phyloP scores from a whole-genome alignment of 2,329 filamentous ascomycete species.

The Lachnellula occidentalis region DNA sequence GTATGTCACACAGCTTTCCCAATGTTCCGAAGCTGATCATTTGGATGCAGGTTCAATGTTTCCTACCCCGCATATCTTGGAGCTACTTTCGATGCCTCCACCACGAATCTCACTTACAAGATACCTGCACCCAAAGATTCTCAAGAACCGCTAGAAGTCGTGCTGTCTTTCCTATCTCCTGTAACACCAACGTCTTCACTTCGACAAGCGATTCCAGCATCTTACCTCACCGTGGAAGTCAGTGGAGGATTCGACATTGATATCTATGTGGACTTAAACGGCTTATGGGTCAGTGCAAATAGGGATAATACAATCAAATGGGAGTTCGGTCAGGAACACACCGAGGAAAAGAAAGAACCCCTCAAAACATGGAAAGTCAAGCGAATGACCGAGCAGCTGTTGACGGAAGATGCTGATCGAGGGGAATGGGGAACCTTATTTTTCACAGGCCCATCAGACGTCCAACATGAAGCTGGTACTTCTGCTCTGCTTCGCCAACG shows the following conservation, averaged over 20 bases:
- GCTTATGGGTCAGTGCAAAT: constrained; percentile 78
- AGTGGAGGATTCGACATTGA: constrained; percentile 60
- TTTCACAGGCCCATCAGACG: constrained; percentile 66
- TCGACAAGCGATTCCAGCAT: constrained; percentile 52
- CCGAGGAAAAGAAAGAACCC: constrained; percentile 34
- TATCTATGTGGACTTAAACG: constrained; percentile 63
- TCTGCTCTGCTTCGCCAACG: constrained; percentile 59
- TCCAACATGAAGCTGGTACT: constrained; percentile 65
- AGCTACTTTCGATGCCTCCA: constrained; percentile 62
- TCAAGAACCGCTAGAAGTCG: constrained; percentile 45
- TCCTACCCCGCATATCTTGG: constrained; percentile 55
- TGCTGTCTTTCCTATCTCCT: constrained; percentile 48
- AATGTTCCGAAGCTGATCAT: neutral
- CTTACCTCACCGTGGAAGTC: constrained; percentile 68
- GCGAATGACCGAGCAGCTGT: constrained; percentile 56
- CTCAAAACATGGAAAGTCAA: constrained; percentile 65
- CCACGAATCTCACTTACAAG: constrained; percentile 62
- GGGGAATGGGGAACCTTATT: constrained; percentile 80
- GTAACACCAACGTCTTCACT: constrained; percentile 30
- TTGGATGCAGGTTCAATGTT: constrained; percentile 45
- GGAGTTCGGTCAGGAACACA: constrained; percentile 48
- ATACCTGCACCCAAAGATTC: constrained; percentile 42
- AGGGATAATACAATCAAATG: constrained; percentile 64
- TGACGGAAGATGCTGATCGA: constrained; percentile 68
- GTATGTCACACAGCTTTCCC: constrained; percentile 10